Conservation (phyloP, 805 yeast genomes). For the Candida hungchunana region DNA sequence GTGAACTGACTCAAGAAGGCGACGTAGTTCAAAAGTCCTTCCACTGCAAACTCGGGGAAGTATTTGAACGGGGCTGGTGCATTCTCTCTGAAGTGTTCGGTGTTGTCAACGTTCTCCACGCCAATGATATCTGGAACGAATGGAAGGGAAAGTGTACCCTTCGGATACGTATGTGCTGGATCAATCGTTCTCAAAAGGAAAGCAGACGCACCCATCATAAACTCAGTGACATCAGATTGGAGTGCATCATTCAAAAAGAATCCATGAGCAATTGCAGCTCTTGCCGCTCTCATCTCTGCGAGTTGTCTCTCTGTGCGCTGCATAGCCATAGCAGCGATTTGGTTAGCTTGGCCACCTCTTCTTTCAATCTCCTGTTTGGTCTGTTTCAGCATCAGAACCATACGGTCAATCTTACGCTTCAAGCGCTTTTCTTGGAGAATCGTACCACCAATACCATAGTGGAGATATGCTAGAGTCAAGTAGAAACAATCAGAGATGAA, state of each 20-base stretch:
- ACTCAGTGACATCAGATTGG: slow-evolving; percentile 69
- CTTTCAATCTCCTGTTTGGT: slow-evolving; percentile 43
- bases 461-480: slow-evolving; percentile 70
- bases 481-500: slow-evolving; percentile 92
- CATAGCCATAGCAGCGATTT: slow-evolving; percentile 38
- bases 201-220: slow-evolving; percentile 68
- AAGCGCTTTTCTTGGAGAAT: slow-evolving; percentile 52
- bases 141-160: slow-evolving; percentile 46
- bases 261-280: slow-evolving; percentile 59
- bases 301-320: slow-evolving; percentile 45
- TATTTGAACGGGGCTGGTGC: slow-evolving; percentile 76
- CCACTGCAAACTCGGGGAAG: slow-evolving; percentile 82
- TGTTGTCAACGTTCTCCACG: slow-evolving; percentile 68
- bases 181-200: slow-evolving; percentile 71
- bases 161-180: slow-evolving; percentile 64
- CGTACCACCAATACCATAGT: slow-evolving; percentile 87
- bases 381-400: slow-evolving; percentile 48
- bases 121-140: slow-evolving; percentile 55
- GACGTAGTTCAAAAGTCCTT: slow-evolving; percentile 72
- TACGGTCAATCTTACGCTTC: slow-evolving; percentile 44
- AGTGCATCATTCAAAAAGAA: slow-evolving; percentile 53
- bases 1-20: slow-evolving; percentile 54
- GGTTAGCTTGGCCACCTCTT: slow-evolving; percentile 23
- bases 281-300: slow-evolving; percentile 37
- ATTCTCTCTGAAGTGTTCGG: slow-evolving; percentile 59